Percentiles rank a stretch among this genome's conserved stretches.
These are phyloP conservation scores for Phaeolepiota aurea DNA, from an alignment of 768 basidiomycete genomes.

Conservation along the genomic window DNA sequence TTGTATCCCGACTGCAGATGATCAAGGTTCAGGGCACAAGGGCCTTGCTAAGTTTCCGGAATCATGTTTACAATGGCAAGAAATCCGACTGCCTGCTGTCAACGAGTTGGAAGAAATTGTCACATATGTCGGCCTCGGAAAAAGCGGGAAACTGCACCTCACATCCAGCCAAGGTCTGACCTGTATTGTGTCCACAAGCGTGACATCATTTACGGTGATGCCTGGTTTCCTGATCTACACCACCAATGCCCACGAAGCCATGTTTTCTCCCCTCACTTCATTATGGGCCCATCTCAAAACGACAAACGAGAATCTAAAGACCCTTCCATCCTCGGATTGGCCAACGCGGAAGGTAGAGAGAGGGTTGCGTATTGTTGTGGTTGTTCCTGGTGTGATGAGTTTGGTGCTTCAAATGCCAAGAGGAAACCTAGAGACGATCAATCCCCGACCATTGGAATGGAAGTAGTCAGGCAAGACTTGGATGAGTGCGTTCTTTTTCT, in stretches of 20 bases:
- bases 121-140: conserved; percentile 57
- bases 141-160: conserved; percentile 57
- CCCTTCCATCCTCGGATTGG: conserved; percentile 29
- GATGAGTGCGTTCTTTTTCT: conserved; percentile 43
- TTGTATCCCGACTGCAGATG: conserved; percentile 10
- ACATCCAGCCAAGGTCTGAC: conserved; percentile 20
- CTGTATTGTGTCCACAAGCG: conserved; percentile 37
- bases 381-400: conserved; percentile 81
- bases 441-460: conserved; percentile 84
- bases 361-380: conserved; percentile 83
- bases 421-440: conserved; percentile 94
- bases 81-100: conserved; percentile 14
- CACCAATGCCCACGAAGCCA: conserved; percentile 71
- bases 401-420: conserved; percentile 96
- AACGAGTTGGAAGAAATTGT: neutral
- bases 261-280: conserved; percentile 53
- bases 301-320: conserved; percentile 20
- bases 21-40: conserved; percentile 9
- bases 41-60: conserved; percentile 40
- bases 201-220: conserved; percentile 65
- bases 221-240: conserved; percentile 81
- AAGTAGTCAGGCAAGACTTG: conserved; percentile 71
- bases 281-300: conserved; percentile 14
- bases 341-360: conserved; percentile 80
- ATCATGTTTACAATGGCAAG: conserved; percentile 44